phyloP scores from a whole-genome alignment of 768 basidiomycete species.

The Tylopilus cervinicoccineus region DNA sequence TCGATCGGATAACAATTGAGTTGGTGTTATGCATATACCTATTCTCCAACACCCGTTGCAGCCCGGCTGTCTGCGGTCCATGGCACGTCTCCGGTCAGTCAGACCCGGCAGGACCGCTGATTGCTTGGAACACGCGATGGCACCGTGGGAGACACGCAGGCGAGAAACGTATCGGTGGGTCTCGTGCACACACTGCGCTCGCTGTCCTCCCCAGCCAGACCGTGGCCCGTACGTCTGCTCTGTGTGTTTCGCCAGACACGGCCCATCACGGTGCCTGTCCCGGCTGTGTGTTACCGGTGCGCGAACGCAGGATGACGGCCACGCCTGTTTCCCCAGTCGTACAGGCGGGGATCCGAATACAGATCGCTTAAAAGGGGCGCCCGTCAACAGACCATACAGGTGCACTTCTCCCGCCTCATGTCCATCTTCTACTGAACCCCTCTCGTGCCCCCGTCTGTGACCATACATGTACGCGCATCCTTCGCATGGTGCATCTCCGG shows the following conservation, averaged over 20 bases:
- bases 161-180: no score
- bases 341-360: constrained; percentile 8
- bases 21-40: not conserved
- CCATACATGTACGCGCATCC: constrained; percentile 5
- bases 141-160: not conserved
- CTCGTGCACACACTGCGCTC: no score
- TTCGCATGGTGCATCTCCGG: not conserved
- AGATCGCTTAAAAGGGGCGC: constrained; percentile 13
- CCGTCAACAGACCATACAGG: not conserved
- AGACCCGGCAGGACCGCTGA: no score
- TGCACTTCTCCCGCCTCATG: not conserved
- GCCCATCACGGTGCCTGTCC: no score
- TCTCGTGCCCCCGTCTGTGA: no score
- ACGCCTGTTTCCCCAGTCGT: constrained; percentile 1
- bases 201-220: no score
- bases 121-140: not conserved
- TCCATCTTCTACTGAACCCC: not conserved
- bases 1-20: no score
- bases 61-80: no score
- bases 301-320: not conserved
- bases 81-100: no score
- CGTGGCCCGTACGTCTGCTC: no score
- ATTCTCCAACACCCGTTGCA: not conserved
- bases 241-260: no score
- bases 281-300: no score